Percentiles rank a stretch among this genome's conserved stretches.
Evolutionary conservation across 768 basidiomycete species (phyloP).

Genomic region (Rickenella mellea): DNA sequence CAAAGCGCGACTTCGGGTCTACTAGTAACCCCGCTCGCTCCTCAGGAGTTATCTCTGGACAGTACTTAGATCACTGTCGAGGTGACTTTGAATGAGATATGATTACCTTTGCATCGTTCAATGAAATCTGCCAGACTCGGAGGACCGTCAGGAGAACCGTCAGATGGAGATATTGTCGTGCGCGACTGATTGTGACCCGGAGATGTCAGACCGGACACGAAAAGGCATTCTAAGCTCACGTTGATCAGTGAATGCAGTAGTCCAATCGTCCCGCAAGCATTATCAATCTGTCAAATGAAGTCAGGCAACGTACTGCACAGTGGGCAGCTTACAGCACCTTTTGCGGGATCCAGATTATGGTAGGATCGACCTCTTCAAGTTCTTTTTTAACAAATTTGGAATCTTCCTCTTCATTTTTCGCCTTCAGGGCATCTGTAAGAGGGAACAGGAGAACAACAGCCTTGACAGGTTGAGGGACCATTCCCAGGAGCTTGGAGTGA

Average conservation of each 20-base stretch:
- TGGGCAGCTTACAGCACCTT: slow-evolving; percentile 36
- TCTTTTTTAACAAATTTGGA: slow-evolving; percentile 35
- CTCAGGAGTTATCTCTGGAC: slow-evolving; percentile 52
- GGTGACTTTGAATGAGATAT: not conserved
- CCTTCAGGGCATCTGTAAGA: slow-evolving; percentile 38
- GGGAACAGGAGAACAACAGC: slow-evolving; percentile 88
- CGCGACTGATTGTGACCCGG: not conserved
- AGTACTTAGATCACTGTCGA: not conserved
- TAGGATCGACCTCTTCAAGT: slow-evolving; percentile 43
- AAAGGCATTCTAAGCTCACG: slow-evolving; percentile 30
- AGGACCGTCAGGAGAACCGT: slow-evolving; percentile 51
- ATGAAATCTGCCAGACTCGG: slow-evolving; percentile 66
- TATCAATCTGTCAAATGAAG: slow-evolving; percentile 45
- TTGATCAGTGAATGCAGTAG: slow-evolving; percentile 79
- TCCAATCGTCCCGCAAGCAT: slow-evolving; percentile 86
- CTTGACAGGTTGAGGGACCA: slow-evolving; percentile 68
- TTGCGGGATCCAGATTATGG: slow-evolving; percentile 84
- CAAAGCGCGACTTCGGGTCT: too few relatives aligned
- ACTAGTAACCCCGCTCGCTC: slow-evolving; percentile 73
- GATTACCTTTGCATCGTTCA: slow-evolving; percentile 46
- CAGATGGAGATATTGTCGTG: not conserved
- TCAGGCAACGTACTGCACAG: not conserved
- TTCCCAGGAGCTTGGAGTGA: slow-evolving; percentile 44
- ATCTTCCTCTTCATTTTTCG: slow-evolving; percentile 52
- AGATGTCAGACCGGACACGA: slow-evolving; percentile 2